Conservation (phyloP, 192 early-diverging fungal species). For the Phycomyces blakesleeanus region DNA sequence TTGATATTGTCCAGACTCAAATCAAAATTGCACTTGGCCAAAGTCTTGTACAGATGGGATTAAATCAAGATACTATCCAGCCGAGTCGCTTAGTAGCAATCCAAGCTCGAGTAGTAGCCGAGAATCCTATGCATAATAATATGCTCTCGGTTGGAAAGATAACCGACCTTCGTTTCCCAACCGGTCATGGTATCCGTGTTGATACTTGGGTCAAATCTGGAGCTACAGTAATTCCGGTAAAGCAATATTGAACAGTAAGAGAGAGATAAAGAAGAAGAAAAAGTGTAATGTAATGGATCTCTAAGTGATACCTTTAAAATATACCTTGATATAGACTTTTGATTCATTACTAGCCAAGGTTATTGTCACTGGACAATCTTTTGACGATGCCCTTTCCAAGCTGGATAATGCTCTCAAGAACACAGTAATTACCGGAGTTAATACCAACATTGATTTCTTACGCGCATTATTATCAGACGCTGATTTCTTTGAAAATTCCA, state of each 20-base stretch:
- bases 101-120: constrained; percentile 93
- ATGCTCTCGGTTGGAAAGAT: constrained; percentile 31
- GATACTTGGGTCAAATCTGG: constrained; percentile 65
- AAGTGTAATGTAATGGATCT: too few relatives aligned
- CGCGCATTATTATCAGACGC: constrained; percentile 67
- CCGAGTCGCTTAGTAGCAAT: constrained; percentile 72
- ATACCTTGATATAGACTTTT: too few relatives aligned
- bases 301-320: too few relatives aligned
- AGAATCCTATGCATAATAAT: constrained; percentile 71
- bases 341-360: constrained; percentile 94
- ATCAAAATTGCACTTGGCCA: constrained; percentile 22
- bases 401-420: constrained; percentile 7
- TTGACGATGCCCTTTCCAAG: constrained; percentile 66
- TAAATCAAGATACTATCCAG: constrained; percentile 83
- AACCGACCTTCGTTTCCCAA: constrained; percentile 62
- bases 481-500: constrained; percentile 59
- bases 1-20: constrained; percentile 74
- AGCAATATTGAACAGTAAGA: constrained; percentile 79
- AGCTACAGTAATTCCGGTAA: constrained; percentile 64
- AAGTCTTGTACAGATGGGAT: constrained; percentile 24
- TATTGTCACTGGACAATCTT: constrained; percentile 74
- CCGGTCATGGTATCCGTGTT: constrained; percentile 80
- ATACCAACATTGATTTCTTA: constrained; percentile 92
- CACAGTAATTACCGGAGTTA: constrained; percentile 63
- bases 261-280: too few relatives aligned